phyloP scores from a whole-genome alignment of 208 protist species.

The Blechomonas ayalai region DNA sequence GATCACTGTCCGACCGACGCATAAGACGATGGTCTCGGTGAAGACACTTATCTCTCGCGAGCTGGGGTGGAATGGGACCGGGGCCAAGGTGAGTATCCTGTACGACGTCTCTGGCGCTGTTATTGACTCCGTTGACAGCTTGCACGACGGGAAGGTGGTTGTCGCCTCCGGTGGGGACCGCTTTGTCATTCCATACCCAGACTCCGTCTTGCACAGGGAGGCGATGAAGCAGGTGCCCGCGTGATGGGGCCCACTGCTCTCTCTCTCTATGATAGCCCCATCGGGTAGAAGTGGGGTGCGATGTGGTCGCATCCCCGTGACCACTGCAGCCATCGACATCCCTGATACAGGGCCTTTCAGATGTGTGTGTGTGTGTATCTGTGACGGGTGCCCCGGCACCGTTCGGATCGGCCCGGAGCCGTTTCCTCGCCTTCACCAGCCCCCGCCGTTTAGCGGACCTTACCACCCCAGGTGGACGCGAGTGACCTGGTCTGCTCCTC shows the following conservation, averaged over 20 bases:
- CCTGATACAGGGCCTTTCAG: too few relatives aligned
- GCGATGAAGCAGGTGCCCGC: conserved; percentile 21
- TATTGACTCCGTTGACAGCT: conserved; percentile 33
- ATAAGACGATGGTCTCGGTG: conserved; percentile 69
- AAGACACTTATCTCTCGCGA: conserved; percentile 70
- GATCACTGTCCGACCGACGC: conserved; percentile 74
- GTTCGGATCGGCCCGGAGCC: too few relatives aligned
- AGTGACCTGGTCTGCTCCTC: too few relatives aligned
- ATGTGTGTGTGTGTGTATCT: too few relatives aligned
- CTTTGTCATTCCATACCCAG: conserved; percentile 80
- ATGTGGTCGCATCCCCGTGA: too few relatives aligned
- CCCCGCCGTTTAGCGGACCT: too few relatives aligned
- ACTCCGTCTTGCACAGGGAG: conserved; percentile 55
- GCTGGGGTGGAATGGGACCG: conserved; percentile 64
- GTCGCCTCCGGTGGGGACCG: conserved; percentile 79
- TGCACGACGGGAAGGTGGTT: conserved; percentile 56
- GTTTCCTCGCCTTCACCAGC: too few relatives aligned
- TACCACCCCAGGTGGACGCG: too few relatives aligned
- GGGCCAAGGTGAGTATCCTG: conserved; percentile 63
- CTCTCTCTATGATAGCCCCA: too few relatives aligned
- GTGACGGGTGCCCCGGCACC: too few relatives aligned
- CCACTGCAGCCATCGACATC: too few relatives aligned
- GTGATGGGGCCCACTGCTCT: conserved; percentile 7
- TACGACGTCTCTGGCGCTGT: conserved; percentile 72
- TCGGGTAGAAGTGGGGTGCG: too few relatives aligned